These are phyloP conservation scores for Xylaria sp. DNA, from an alignment of 2,329 filamentous ascomycete genomes.

Conservation along the genomic window DNA sequence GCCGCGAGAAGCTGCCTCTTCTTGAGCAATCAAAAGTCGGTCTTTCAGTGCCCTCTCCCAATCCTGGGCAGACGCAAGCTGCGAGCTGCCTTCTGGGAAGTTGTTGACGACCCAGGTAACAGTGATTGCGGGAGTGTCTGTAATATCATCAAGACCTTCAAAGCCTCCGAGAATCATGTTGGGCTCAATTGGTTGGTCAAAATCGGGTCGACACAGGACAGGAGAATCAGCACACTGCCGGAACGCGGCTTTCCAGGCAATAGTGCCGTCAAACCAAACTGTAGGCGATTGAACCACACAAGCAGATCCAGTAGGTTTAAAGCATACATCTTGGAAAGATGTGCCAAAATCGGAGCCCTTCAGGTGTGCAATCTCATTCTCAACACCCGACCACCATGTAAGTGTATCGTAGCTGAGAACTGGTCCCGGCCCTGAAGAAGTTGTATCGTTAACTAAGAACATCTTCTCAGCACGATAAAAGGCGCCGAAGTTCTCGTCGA, in stretches of 20 bases:
- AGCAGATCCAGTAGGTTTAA: slow-evolving; percentile 82
- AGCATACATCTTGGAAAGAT: slow-evolving; percentile 78
- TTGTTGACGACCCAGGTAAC: slow-evolving; percentile 96
- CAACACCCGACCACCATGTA: slow-evolving; percentile 89
- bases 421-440: slow-evolving; percentile 57
- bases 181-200: slow-evolving; percentile 81
- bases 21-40: slow-evolving; percentile 69
- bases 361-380: slow-evolving; percentile 67
- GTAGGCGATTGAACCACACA: slow-evolving; percentile 93
- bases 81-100: slow-evolving; percentile 64
- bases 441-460: slow-evolving; percentile 86
- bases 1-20: slow-evolving; percentile 71
- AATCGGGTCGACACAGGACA: slow-evolving; percentile 79
- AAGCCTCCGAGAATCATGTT: slow-evolving; percentile 83
- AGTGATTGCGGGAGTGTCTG: slow-evolving; percentile 73
- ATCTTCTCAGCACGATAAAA: slow-evolving; percentile 93
- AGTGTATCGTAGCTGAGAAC: slow-evolving; percentile 86
- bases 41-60: slow-evolving; percentile 79
- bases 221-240: slow-evolving; percentile 71
- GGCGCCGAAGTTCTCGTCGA: slow-evolving; percentile 86
- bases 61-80: slow-evolving; percentile 71
- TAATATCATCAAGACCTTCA: slow-evolving; percentile 56
- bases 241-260: slow-evolving; percentile 68
- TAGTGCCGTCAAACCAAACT: slow-evolving; percentile 71
- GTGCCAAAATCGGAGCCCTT: slow-evolving; percentile 64